Percentiles rank a stretch among this genome's conserved stretches.
Conservation (phyloP, 2,329 filamentous ascomycete species). For the Fusarium penzigii region DNA sequence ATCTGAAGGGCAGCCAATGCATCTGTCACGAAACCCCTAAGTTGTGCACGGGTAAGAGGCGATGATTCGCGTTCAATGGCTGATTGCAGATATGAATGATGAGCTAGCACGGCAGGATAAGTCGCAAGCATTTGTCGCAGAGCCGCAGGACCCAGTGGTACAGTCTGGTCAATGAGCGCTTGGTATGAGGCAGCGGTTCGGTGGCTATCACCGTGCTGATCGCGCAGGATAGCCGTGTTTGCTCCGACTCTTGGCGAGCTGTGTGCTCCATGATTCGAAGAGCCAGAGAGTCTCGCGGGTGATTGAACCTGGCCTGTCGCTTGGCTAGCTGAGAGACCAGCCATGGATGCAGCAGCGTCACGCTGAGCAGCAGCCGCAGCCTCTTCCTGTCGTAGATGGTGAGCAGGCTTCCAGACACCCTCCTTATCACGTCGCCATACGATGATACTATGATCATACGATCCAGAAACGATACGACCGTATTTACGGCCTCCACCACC, state of each 20-base stretch:
- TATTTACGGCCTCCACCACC: conserved; percentile 88
- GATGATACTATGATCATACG: conserved; percentile 93
- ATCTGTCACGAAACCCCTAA: conserved; percentile 51
- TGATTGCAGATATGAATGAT: conserved; percentile 49
- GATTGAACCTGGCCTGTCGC: conserved; percentile 12
- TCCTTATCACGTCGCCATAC: conserved; percentile 89
- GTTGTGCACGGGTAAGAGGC: conserved; percentile 47
- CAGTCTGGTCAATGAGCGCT: conserved; percentile 53
- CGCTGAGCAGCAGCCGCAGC: conserved; percentile 55
- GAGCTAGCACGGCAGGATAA: conserved; percentile 51
- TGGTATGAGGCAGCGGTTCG: conserved; percentile 46
- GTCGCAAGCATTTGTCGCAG: conserved; percentile 47
- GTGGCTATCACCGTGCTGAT: conserved; percentile 26
- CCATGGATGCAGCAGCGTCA: conserved; percentile 17
- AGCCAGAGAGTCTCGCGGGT: conserved; percentile 2
- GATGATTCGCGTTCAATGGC: conserved; percentile 55
- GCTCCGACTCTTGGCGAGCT: conserved; percentile 12
- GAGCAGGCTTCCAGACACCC: conserved; percentile 79
- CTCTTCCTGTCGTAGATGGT: conserved; percentile 74
- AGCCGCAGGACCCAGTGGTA: conserved; percentile 51
- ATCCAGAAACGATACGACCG: conserved; percentile 94
- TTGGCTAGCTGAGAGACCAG: conserved; percentile 5
- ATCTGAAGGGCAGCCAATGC: conserved; percentile 49
- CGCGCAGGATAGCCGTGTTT: conserved; percentile 16
- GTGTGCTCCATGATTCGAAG: conserved; percentile 6